phyloP scores from a whole-genome alignment of 345 rosid species.

The Rhodomyrtus tomentosa region DNA sequence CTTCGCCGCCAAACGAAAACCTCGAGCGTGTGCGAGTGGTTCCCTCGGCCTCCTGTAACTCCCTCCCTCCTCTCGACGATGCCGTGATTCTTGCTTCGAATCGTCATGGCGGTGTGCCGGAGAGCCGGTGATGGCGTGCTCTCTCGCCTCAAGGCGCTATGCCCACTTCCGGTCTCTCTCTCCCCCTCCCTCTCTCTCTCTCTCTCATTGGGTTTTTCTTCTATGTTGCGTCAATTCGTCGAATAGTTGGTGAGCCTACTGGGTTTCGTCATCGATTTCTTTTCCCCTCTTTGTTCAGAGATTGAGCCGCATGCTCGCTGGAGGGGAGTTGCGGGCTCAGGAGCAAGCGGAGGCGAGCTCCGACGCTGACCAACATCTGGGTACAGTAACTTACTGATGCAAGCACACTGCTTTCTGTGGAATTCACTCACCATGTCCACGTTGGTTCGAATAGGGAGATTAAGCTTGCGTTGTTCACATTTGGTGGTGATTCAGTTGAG shows the following conservation, averaged over 20 bases:
- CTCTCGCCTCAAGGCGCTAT: conserved; percentile 28
- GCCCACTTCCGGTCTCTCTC: conserved; percentile 27
- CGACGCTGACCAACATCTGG: not conserved
- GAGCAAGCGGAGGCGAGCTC: not conserved
- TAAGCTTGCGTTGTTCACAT: not conserved
- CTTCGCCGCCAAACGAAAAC: not conserved
- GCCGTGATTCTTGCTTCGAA: not conserved
- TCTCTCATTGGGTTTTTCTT: not conserved
- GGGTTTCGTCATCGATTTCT: not conserved
- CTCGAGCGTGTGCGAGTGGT: not conserved
- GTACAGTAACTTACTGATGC: not conserved
- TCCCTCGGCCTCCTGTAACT: not conserved
- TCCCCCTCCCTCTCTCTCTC: not conserved
- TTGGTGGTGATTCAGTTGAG: conserved; percentile 4
- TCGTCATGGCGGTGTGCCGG: conserved; percentile 27
- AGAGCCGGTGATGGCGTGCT: conserved; percentile 14
- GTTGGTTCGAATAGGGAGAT: not conserved
- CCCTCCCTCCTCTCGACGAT: not conserved
- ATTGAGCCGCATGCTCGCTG: conserved; percentile 13
- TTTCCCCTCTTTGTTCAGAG: conserved; percentile 8
- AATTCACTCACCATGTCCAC: not conserved
- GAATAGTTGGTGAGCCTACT: not conserved
- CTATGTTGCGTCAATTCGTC: conserved; percentile 3
- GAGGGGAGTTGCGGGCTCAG: not conserved
- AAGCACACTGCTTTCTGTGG: not conserved